Evolutionary conservation across 2,329 filamentous ascomycete species (phyloP).

Genomic region (Tolypocladium tundrense): DNA sequence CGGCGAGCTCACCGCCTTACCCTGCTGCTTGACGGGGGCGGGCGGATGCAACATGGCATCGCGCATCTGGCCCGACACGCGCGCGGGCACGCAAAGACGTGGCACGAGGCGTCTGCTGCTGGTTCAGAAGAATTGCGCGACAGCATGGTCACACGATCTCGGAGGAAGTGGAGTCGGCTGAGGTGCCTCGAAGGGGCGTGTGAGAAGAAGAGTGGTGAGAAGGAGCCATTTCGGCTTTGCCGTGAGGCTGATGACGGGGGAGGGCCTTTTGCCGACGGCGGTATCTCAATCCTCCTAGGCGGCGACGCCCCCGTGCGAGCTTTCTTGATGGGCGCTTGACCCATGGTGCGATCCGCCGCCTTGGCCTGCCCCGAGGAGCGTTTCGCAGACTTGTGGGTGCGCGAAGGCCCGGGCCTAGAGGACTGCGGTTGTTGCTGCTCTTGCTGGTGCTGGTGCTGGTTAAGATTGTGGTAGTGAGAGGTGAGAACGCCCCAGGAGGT

Average conservation of each 20-base stretch:
- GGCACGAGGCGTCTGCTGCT: too few species aligned
- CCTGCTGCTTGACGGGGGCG: too few species aligned
- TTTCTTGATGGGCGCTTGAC: constrained; percentile 33
- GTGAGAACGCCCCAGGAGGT: not conserved
- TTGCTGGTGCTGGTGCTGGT: not conserved
- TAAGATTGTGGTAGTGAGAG: not conserved
- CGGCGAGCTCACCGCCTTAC: too few species aligned
- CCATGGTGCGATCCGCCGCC: constrained; percentile 17
- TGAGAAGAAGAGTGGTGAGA: constrained; percentile 44
- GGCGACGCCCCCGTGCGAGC: constrained; percentile 34
- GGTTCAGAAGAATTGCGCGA: constrained; percentile 27
- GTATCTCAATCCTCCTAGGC: constrained; percentile 34
- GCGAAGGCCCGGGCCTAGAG: constrained; percentile 5
- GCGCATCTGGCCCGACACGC: too few species aligned
- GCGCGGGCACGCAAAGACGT: too few species aligned
- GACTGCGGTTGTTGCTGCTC: not conserved
- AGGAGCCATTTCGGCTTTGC: constrained; percentile 23
- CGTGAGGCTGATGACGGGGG: constrained; percentile 11
- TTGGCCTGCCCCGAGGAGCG: constrained; percentile 12
- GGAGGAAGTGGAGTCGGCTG: constrained; percentile 24
- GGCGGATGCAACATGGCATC: too few species aligned
- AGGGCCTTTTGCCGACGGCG: constrained; percentile 14
- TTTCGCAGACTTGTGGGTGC: constrained; percentile 12
- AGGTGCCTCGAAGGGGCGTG: constrained; percentile 26
- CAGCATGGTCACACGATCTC: constrained; percentile 38